Evolutionary conservation across 2,329 filamentous ascomycete species (phyloP).

Genomic region (Bipolaris zeicola): DNA sequence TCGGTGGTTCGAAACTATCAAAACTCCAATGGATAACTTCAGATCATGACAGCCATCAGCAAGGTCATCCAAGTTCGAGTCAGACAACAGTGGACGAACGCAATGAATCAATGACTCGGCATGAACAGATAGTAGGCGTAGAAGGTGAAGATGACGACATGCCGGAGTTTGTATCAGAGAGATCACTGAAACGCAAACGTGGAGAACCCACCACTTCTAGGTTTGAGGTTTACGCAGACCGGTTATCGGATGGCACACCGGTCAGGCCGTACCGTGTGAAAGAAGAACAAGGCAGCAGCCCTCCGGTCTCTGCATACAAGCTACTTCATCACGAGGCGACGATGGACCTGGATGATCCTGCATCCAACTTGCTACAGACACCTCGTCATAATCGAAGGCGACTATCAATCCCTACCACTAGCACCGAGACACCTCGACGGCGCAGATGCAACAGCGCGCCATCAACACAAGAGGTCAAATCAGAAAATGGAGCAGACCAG

Average conservation of each 20-base stretch:
- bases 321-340: constrained; percentile 48
- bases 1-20: background rate
- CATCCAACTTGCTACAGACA: constrained; percentile 36
- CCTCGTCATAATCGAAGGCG: constrained; percentile 29
- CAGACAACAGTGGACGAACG: constrained; percentile 52
- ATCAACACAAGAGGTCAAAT: constrained; percentile 25
- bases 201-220: constrained; percentile 19
- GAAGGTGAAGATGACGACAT: constrained; percentile 49
- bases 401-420: constrained; percentile 15
- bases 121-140: constrained; percentile 8
- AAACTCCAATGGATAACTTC: background rate
- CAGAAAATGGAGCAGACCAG: constrained; percentile 9
- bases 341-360: constrained; percentile 53
- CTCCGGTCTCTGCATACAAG: constrained; percentile 18
- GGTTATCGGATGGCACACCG: constrained; percentile 37
- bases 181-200: constrained; percentile 53
- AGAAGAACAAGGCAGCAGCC: constrained; percentile 49
- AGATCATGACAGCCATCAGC: background rate
- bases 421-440: constrained; percentile 22
- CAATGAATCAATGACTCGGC: constrained; percentile 19
- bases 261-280: constrained; percentile 46
- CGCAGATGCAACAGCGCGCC: constrained; percentile 41
- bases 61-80: constrained; percentile 46
- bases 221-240: constrained; percentile 28
- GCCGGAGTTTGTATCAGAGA: constrained; percentile 51